Base-by-base conservation (phyloP, 2,329 filamentous ascomycete genomes). In the Colletotrichum tropicale region DNA sequence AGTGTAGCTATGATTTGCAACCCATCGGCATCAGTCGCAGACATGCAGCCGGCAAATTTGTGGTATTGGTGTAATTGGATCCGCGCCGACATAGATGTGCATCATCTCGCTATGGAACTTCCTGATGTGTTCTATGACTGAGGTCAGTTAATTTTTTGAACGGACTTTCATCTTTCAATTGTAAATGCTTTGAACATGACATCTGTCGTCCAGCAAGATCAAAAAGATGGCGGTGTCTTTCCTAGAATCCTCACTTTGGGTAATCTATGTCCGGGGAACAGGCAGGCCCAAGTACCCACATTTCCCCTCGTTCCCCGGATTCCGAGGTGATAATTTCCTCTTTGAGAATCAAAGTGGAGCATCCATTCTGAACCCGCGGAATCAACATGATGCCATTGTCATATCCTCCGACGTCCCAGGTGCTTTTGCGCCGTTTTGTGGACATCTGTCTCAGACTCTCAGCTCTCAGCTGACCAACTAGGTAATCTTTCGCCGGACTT, bases 341-440 rank as follows among this genome's bases (percentile, higher is more conserved):
- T 69, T 73, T 18, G 21, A 32, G 70, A 28, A 21, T 5, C 34
- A 52, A n/a, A 32, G 55, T 36, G 32, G 70, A 9, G 26, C n/a
- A 15, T 15, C 21, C 21, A 7, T 28, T n/a, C 38, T 15, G 15
- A 73, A 30, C 30, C 70, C 70, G 70, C 70, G 70, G 70, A 30
- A 62, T 69, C 55, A 62, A 13, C 16, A 73, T 73, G 65, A 73
- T 69, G 70, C 70, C 52, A 73, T 69, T 69, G 65, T 13, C n/a
- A 30, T 16, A 26, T 58, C 38, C 38, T 21, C 28, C 21, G 55
- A 36, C 7, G 43, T 58, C 21, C 60, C 69, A 34, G 48, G 10
- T 15, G 16, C n/a, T 36, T 56, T 66, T 32, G 13, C 38, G 15
- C 21, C n/a, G 6, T 58, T 58, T 24, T 38, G 52, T n/a, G 30